Conservation (phyloP, 495 filamentous ascomycete species). For the Daldinia concentrica region DNA sequence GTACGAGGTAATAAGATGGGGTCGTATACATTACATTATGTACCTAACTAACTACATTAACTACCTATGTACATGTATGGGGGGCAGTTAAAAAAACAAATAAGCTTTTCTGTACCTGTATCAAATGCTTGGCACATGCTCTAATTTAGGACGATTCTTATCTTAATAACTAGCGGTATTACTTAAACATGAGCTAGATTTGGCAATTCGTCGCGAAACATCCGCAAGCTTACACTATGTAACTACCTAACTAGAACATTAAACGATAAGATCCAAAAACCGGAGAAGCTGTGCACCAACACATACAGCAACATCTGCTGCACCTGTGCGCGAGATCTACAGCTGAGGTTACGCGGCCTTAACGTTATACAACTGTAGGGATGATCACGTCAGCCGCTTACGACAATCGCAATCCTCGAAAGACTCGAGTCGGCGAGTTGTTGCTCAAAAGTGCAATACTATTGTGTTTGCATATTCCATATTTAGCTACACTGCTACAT, state of each 20-base stretch:
- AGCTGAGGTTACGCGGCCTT: slow-evolving; percentile 4
- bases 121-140: not conserved
- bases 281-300: not conserved
- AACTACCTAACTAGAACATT: not conserved
- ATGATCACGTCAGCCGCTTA: slow-evolving; percentile 25
- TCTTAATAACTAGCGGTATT: not conserved
- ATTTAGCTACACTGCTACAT: not conserved
- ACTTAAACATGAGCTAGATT: not conserved
- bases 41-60: no score
- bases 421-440: not conserved
- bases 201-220: not conserved
- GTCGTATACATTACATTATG: not conserved
- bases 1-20: not conserved
- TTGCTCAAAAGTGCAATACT: not conserved
- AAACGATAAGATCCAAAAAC: not conserved
- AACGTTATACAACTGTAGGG: not conserved
- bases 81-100: not conserved
- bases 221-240: not conserved
- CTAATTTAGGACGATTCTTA: not conserved
- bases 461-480: not conserved
- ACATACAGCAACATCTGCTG: not conserved
- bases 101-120: not conserved
- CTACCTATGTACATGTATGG: not conserved
- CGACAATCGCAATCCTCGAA: slow-evolving; percentile 6
- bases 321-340: slow-evolving; percentile 18